Conservation (phyloP, 1,139 yeast species). For the Zygosaccharomyces sapae region DNA sequence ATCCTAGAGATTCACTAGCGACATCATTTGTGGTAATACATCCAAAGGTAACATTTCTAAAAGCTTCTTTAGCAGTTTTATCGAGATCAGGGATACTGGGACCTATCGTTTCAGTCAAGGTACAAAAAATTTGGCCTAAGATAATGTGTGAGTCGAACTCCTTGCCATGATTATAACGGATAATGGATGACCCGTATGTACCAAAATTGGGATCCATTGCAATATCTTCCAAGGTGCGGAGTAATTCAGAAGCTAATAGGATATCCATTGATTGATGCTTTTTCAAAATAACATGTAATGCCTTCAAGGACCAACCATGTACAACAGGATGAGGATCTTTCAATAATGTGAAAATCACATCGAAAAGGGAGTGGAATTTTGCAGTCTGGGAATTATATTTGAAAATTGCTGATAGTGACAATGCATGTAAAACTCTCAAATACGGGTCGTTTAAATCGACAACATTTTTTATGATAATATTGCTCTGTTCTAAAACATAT, state of each 20-base stretch:
- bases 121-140: slow-evolving; percentile 42
- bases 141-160: slow-evolving; percentile 41
- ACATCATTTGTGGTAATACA: slow-evolving; percentile 27
- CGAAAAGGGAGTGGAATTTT: slow-evolving; percentile 45
- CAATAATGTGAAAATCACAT: slow-evolving; percentile 57
- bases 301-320: slow-evolving; percentile 64
- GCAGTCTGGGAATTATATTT: slow-evolving; percentile 45
- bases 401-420: slow-evolving; percentile 59
- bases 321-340: slow-evolving; percentile 84
- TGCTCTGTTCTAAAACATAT: slow-evolving; percentile 46
- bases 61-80: slow-evolving; percentile 20
- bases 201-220: slow-evolving; percentile 56
- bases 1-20: slow-evolving; percentile 23
- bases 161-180: slow-evolving; percentile 47
- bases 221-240: slow-evolving; percentile 45
- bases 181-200: slow-evolving; percentile 41
- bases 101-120: slow-evolving; percentile 47
- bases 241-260: slow-evolving; percentile 42
- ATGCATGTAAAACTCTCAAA: slow-evolving; percentile 59
- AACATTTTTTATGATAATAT: slow-evolving; percentile 55
- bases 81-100: slow-evolving; percentile 42
- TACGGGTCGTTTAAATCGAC: slow-evolving; percentile 59
- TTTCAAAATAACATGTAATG: slow-evolving; percentile 55
- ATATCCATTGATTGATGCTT: slow-evolving; percentile 50
- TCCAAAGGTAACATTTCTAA: slow-evolving; percentile 29